Evolutionary conservation across 352 stramenopile species (phyloP).

Genomic region (Phytopythium ostracodes): DNA sequence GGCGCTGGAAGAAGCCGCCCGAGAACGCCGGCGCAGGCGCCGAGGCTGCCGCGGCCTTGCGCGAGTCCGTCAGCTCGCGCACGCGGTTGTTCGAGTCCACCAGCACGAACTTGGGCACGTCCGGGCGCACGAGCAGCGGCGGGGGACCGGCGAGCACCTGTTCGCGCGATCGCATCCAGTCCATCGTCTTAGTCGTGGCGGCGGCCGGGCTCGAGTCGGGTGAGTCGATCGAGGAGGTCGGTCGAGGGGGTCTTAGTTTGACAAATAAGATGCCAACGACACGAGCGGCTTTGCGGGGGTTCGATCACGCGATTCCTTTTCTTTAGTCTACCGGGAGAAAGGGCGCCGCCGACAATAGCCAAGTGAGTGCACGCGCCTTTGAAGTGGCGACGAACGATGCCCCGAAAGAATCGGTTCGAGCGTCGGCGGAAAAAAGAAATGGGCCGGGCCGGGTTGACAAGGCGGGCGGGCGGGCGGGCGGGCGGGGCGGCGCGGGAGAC

Average conservation of each 20-base stretch:
- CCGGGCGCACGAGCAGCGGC: slow-evolving; percentile 13
- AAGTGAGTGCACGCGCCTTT: neutral
- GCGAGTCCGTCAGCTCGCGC: slow-evolving; percentile 52
- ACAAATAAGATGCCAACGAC: neutral
- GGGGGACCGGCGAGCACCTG: slow-evolving; percentile 29
- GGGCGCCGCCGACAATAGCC: neutral
- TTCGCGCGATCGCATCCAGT: slow-evolving; percentile 54
- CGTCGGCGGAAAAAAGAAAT: neutral
- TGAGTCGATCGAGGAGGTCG: too few species aligned
- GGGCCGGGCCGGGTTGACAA: slow-evolving; percentile 4
- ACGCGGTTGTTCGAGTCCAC: slow-evolving; percentile 73
- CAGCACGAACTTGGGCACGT: slow-evolving; percentile 57
- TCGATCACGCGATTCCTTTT: slow-evolving; percentile 1
- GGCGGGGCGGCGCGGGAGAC: slow-evolving; percentile 5
- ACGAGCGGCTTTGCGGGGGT: neutral
- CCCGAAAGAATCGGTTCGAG: neutral
- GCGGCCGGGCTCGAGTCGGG: neutral
- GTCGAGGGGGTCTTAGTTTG: neutral
- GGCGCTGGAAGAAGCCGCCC: slow-evolving; percentile 18
- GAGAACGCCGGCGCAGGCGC: slow-evolving; percentile 8
- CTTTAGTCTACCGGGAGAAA: neutral
- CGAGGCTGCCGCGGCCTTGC: slow-evolving; percentile 21
- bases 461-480: too few species aligned
- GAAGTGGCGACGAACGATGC: neutral
- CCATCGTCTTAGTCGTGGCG: slow-evolving; percentile 26